Base-by-base conservation (phyloP, 768 basidiomycete genomes). In the Boletus speciosus region DNA sequence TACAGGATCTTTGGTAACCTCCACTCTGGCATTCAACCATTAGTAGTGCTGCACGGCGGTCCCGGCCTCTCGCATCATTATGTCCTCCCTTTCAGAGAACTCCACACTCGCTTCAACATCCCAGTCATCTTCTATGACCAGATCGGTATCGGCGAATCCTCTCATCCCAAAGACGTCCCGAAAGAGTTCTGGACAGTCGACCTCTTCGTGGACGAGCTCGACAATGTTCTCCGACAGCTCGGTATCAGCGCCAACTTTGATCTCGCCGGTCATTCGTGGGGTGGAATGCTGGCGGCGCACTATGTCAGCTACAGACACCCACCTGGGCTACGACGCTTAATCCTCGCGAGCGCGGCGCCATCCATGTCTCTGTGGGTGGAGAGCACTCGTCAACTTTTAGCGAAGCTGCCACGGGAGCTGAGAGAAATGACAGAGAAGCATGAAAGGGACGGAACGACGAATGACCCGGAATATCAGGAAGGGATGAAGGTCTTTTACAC, bases 241-340 rank as follows among this genome's bases (percentile, higher is more conserved):
- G 73, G 67, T 0, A 74, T 83, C 55, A 41, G 63, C 10, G 59
- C 64, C 6, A 57, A 62, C n/a, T 83, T 75, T 61, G 72, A 76
- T 57, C 61, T 84, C 1, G 57, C 76, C 1, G 83, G 83, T 0
- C 82, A 84, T 45, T 82, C 79, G 5, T 82, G 82, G 82, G 83
- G 83, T 12, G 81, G 77, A 1, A 81, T 81, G 67, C 69, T 84
- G 7, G 80, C 69, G 0, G 57, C 68, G 5, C 72, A 77, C 37
- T 78, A 75, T 46, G 77, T 60, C 8, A 65, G 72, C 37, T 58
- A 67, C 15, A 66, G 69, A 14, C 68, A 74, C n/a, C 78, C 78
- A 3, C 23, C 49, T 0, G 77, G 77, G 0, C 54, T 81, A 14
- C 71, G 66, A 42, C 72, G 65, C 7, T 57, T 76, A 1, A 64